These are phyloP conservation scores for Berberis thunbergii DNA, from an alignment of 164 flowering plant species.

Conservation along the genomic window DNA sequence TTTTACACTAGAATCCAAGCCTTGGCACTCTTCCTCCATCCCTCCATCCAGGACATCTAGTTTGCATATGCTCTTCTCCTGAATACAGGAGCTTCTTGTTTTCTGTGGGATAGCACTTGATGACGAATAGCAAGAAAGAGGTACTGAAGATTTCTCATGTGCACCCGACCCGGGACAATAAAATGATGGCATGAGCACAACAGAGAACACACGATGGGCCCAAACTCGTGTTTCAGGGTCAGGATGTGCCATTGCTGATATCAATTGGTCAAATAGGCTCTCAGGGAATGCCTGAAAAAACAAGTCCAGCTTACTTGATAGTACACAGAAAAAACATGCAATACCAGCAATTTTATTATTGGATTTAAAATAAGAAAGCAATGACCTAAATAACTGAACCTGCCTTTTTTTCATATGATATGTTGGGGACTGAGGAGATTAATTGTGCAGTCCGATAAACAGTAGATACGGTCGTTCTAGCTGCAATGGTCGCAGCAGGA, in stretches of 20 bases:
- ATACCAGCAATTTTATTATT: not conserved
- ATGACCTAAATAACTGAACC: constrained; percentile 10
- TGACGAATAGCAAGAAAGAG: constrained; percentile 15
- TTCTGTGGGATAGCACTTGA: constrained; percentile 15
- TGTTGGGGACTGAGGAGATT: constrained; percentile 50
- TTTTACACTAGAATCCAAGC: constrained; percentile 17
- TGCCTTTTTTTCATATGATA: constrained; percentile 65
- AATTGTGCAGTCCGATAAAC: constrained; percentile 58
- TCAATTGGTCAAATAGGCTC: constrained; percentile 78
- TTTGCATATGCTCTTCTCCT: constrained; percentile 15
- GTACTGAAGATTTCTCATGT: constrained; percentile 17
- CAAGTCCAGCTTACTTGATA: not conserved
- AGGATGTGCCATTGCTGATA: constrained; percentile 74
- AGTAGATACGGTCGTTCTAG: constrained; percentile 61
- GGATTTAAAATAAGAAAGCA: not conserved
- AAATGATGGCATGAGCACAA: constrained; percentile 63
- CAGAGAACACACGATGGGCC: constrained; percentile 62
- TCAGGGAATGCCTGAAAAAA: constrained; percentile 82
- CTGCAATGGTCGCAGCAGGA: constrained; percentile 30
- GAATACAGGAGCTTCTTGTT: constrained; percentile 21
- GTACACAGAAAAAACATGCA: not conserved
- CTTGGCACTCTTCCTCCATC: constrained; percentile 18
- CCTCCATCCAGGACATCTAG: constrained; percentile 15
- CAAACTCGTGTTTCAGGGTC: constrained; percentile 71
- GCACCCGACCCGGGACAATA: constrained; percentile 27